Base-by-base conservation (phyloP, 2,329 filamentous ascomycete species). In the Xylariaceae sp. region DNA sequence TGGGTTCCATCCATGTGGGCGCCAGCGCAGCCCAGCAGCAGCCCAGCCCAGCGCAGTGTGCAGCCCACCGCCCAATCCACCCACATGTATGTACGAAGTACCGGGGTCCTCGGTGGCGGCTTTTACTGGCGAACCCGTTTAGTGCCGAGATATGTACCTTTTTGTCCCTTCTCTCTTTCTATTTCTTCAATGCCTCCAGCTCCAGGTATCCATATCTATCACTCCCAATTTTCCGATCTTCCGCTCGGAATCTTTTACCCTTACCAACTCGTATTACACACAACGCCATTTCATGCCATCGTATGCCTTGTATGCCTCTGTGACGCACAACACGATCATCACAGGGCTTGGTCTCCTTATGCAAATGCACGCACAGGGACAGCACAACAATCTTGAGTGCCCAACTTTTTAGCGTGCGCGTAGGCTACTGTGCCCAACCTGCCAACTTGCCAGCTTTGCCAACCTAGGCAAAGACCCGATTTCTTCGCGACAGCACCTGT, bases 1-100 rank as follows among this genome's bases (percentile, higher is more conserved):
- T 56, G 61, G 61, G 44, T 23, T 26, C 7, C 18, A 26, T 41
- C 54, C 57, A 45, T 21, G 18, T 20, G 43, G 14, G 43, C 21
- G 57, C 60, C 57, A 62, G 48, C 52, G 50, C 57, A 58, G 48
- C 32, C 19, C 32, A 37, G 32, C 14, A 29, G 5, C 6, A 6
- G 10, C 26, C 26, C 44, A 52, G 10, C 26, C 26, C 10, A 29
- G 26, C 26, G 6, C 26, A 29, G 26, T 29, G 26, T 16, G 9
- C 32, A 37, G 32, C 32, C 32, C 32, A 37, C 32, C 32, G 32
- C 32, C 32, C 32, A 37, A 37, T 37, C 32, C 32, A 4, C 3
- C 32, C 32, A 16, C 3, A 12, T 12, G 9, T 44, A 45, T 19
- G 9, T n/a, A 16, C 12, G 14, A 45, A 45, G 20, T 26, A 21